Percentiles rank a stretch among this genome's conserved stretches.
Conservation (phyloP, 2,329 filamentous ascomycete species). For the Sarocladium oryzae region DNA sequence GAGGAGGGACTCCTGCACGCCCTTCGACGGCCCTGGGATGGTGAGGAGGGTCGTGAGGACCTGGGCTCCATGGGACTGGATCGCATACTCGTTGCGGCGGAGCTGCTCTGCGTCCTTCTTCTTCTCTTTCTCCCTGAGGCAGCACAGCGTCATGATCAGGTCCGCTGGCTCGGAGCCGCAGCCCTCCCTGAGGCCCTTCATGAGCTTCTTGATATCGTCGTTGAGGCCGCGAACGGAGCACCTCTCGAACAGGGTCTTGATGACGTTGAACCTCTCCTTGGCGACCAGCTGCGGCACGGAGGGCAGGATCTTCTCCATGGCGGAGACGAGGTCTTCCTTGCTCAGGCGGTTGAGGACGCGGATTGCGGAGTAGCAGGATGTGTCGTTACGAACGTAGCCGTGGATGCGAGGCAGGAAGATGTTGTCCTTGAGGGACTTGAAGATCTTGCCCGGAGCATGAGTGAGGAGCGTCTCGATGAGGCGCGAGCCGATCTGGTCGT, state of each 20-base stretch:
- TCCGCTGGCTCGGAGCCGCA: constrained; percentile 41
- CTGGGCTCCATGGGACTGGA: constrained; percentile 67
- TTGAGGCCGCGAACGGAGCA: constrained; percentile 62
- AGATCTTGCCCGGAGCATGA: constrained; percentile 76
- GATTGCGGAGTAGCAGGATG: constrained; percentile 81
- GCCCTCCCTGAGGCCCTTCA: constrained; percentile 40
- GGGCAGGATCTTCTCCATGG: constrained; percentile 64
- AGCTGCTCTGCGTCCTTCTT: constrained; percentile 31
- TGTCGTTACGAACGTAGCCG: constrained; percentile 79
- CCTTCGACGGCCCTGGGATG: constrained; percentile 62
- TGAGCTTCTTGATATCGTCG: constrained; percentile 42
- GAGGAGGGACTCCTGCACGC: constrained; percentile 68
- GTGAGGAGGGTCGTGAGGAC: constrained; percentile 74
- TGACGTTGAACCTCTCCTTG: constrained; percentile 68
- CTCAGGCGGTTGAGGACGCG: constrained; percentile 75
- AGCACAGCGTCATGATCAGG: constrained; percentile 44
- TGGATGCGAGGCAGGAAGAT: constrained; percentile 76
- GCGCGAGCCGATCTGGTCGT: constrained; percentile 84
- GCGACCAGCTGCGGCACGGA: constrained; percentile 68
- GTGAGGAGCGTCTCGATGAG: constrained; percentile 81
- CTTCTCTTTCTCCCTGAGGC: constrained; percentile 31
- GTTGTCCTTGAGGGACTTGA: constrained; percentile 78
- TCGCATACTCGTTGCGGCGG: constrained; percentile 50
- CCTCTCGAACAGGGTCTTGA: constrained; percentile 77
- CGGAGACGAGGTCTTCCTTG: constrained; percentile 75